phyloP scores from a whole-genome alignment of 192 early-diverging fungal species.

The Backusella macrospora region DNA sequence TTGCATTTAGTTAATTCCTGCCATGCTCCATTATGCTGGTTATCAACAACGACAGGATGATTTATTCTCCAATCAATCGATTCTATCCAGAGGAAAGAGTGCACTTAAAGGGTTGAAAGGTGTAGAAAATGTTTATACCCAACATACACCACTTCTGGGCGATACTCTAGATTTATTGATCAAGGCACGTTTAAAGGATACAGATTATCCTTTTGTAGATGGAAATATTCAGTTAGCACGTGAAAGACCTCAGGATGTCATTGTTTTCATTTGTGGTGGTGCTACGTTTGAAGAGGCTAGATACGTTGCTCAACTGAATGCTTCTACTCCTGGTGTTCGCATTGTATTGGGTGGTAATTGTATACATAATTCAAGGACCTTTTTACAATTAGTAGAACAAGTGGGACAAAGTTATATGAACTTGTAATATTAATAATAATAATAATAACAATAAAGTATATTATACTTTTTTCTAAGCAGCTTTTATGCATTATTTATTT shows the following conservation, averaged over 20 bases:
- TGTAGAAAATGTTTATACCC: slow-evolving; percentile 98
- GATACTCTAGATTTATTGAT: slow-evolving; percentile 77
- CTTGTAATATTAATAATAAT: not conserved
- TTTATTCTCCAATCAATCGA: slow-evolving; percentile 84
- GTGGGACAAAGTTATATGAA: not conserved
- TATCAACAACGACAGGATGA: slow-evolving; percentile 83
- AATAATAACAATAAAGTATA: not conserved
- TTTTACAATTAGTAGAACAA: slow-evolving; percentile 17
- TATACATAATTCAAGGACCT: slow-evolving; percentile 75
- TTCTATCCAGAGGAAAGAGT: slow-evolving; percentile 83
- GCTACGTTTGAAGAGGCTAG: slow-evolving; percentile 91
- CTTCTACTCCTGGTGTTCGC: slow-evolving; percentile 71
- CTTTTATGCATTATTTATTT: slow-evolving; percentile 1
- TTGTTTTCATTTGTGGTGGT: slow-evolving; percentile 97
- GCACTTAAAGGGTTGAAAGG: slow-evolving; percentile 96
- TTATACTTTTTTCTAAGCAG: not conserved
- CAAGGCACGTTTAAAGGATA: slow-evolving; percentile 80
- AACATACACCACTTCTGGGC: slow-evolving; percentile 86
- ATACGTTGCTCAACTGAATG: slow-evolving; percentile 85
- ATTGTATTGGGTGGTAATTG: slow-evolving; percentile 92
- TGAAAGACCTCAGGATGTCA: slow-evolving; percentile 87
- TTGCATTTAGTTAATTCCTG: slow-evolving; percentile 58
- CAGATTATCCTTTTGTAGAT: slow-evolving; percentile 80
- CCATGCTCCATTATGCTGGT: slow-evolving; percentile 79
- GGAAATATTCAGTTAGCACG: slow-evolving; percentile 50